These are phyloP conservation scores for Colletotrichum lentis DNA, from an alignment of 2,329 filamentous ascomycete species.

Conservation along the genomic window DNA sequence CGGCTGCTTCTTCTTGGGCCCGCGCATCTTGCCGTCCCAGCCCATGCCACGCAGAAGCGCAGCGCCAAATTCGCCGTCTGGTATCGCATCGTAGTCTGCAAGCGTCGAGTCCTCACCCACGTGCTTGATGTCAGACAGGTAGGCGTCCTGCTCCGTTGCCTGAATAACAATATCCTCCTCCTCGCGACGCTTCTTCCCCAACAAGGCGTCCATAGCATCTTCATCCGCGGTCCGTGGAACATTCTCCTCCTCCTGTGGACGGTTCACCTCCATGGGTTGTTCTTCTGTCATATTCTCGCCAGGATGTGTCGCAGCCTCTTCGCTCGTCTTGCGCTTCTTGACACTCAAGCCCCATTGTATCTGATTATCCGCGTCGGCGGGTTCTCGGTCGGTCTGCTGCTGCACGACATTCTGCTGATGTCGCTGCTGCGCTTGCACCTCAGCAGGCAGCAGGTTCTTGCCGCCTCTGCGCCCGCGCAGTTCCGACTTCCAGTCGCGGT, in stretches of 20 bases:
- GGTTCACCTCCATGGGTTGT: background rate
- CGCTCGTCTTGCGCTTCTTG: slow-evolving; percentile 60
- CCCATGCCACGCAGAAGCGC: slow-evolving; percentile 93
- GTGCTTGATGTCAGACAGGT: slow-evolving; percentile 72
- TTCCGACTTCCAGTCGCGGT: slow-evolving; percentile 70
- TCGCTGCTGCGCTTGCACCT: slow-evolving; percentile 58
- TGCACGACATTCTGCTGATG: slow-evolving; percentile 49
- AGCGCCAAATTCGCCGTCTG: slow-evolving; percentile 93
- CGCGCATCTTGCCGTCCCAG: slow-evolving; percentile 77
- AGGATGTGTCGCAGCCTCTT: slow-evolving; percentile 55
- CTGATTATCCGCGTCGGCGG: slow-evolving; percentile 58
- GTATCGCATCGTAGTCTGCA: slow-evolving; percentile 86
- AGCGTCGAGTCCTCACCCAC: slow-evolving; percentile 80
- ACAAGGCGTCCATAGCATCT: slow-evolving; percentile 71
- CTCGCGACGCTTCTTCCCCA: slow-evolving; percentile 60
- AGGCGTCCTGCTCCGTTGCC: slow-evolving; percentile 71
- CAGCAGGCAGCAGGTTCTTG: slow-evolving; percentile 66
- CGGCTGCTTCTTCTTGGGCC: slow-evolving; percentile 65
- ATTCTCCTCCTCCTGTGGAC: slow-evolving; percentile 10
- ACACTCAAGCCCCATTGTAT: slow-evolving; percentile 65
- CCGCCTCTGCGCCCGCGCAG: slow-evolving; percentile 56
- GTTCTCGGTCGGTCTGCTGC: slow-evolving; percentile 46
- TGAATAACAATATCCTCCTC: slow-evolving; percentile 62
- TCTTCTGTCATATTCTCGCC: slow-evolving; percentile 34
- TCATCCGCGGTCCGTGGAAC: slow-evolving; percentile 46